These are phyloP conservation scores for Fusarium incarnatum DNA, from an alignment of 2,329 filamentous ascomycete species.

Conservation along the genomic window DNA sequence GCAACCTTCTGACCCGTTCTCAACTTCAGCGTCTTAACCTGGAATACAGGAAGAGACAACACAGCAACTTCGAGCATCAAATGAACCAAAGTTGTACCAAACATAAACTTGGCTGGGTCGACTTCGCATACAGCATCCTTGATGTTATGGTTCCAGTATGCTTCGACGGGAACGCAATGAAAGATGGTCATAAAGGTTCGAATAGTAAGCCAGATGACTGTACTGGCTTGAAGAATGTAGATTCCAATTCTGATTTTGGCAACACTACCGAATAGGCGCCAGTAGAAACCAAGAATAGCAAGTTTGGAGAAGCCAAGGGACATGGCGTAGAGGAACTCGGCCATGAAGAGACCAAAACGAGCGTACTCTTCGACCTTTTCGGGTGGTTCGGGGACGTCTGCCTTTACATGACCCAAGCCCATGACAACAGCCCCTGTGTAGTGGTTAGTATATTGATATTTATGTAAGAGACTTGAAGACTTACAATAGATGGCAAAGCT, in stretches of 20 bases:
- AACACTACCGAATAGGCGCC: conserved; percentile 31
- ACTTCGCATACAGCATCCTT: conserved; percentile 30
- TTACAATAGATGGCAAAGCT: conserved; percentile 30
- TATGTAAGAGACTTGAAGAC: not conserved
- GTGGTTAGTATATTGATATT: conserved; percentile 3
- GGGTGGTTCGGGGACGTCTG: conserved; percentile 13
- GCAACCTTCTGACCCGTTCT: conserved; percentile 28
- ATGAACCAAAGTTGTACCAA: conserved; percentile 34
- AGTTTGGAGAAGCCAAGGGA: conserved; percentile 34
- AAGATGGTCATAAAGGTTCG: conserved; percentile 38
- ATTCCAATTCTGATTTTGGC: conserved; percentile 30
- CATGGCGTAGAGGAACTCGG: conserved; percentile 29
- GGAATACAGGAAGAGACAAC: conserved; percentile 29
- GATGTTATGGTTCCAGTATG: conserved; percentile 33
- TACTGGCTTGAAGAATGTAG: conserved; percentile 27
- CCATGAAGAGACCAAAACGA: conserved; percentile 28
- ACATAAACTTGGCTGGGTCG: conserved; percentile 34
- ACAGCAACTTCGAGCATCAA: conserved; percentile 31
- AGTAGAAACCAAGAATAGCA: conserved; percentile 32
- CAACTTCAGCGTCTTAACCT: conserved; percentile 32
- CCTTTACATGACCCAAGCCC: conserved; percentile 26
- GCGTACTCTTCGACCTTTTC: conserved; percentile 28
- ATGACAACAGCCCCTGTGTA: conserved; percentile 18
- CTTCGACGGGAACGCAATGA: conserved; percentile 27
- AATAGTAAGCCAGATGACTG: conserved; percentile 34